Evolutionary conservation across 2,329 filamentous ascomycete species (phyloP).

Genomic region (Neonectria ditissima): DNA sequence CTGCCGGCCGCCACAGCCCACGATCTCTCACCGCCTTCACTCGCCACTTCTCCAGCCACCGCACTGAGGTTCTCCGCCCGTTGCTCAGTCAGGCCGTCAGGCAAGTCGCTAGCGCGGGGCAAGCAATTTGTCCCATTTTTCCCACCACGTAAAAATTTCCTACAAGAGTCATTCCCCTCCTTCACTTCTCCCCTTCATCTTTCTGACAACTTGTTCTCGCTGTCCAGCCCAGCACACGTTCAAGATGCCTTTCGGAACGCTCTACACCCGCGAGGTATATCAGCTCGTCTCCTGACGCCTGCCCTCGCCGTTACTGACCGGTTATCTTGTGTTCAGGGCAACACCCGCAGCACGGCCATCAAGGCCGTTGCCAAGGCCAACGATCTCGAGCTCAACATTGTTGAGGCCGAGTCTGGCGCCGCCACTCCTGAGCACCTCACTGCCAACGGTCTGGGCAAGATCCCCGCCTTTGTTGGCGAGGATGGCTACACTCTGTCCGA

Average conservation of each 20-base stretch:
- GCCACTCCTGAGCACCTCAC: slow-evolving; percentile 82
- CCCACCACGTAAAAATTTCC: slow-evolving; percentile 50
- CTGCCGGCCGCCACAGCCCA: slow-evolving; percentile 28
- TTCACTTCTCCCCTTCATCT: slow-evolving; percentile 34
- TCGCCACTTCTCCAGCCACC: slow-evolving; percentile 38
- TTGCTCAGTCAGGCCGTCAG: slow-evolving; percentile 44
- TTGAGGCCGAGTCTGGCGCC: slow-evolving; percentile 75
- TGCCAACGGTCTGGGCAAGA: slow-evolving; percentile 88
- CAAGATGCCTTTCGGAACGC: slow-evolving; percentile 97
- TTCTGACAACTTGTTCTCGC: slow-evolving; percentile 46
- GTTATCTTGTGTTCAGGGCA: slow-evolving; percentile 69
- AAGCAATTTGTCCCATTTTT: slow-evolving; percentile 45
- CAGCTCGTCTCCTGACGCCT: slow-evolving; percentile 35
- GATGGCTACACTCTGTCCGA: slow-evolving; percentile 93
- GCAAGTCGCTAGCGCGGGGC: slow-evolving; percentile 50
- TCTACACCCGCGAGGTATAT: slow-evolving; percentile 86
- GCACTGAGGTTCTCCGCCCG: slow-evolving; percentile 6
- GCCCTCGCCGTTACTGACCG: slow-evolving; percentile 50
- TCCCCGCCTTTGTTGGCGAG: slow-evolving; percentile 91
- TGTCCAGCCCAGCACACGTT: slow-evolving; percentile 48
- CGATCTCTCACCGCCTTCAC: slow-evolving; percentile 20
- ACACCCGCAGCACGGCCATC: slow-evolving; percentile 90
- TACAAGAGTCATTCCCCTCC: slow-evolving; percentile 40
- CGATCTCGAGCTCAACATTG: slow-evolving; percentile 89
- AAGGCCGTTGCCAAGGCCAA: slow-evolving; percentile 98